Base-by-base conservation (phyloP, 2,329 filamentous ascomycete species). In the Fusarium euwallaceae region DNA sequence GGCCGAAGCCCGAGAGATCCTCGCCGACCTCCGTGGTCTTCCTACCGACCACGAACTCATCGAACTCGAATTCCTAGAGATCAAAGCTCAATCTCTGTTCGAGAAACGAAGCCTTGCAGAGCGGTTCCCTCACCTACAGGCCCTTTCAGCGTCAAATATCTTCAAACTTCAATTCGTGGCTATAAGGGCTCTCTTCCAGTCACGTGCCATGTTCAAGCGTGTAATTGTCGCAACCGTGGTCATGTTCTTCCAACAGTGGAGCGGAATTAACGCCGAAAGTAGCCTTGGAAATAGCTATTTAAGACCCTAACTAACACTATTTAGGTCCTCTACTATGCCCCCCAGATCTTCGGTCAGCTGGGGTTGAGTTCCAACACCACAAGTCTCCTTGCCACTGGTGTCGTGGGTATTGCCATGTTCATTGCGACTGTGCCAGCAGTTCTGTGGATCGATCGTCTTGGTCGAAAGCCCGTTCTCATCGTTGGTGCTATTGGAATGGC, bases 341-440 rank as follows among this genome's bases (percentile, higher is more conserved):
- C 93, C 0, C 88, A 87, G 17, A 94, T 95, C 76, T 95, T 95
- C 83, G 82, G 84, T 48, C 86, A 92, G 69, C 86, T 94, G 6
- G 93, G 93, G 6, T 85, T 94, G 7, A 83, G 77, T 71, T 73
- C 78, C 62, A 89, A 81, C 61, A 86, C 85, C 0, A 86, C 82
- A 0, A 90, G 88, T 1, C 86, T 94, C 0, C 84, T 94, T 2
- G 92, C 92, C 0, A 94, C 92, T 0, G 92, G 92, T 4, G 92
- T 94, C 0, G 92, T 93, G 6, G 92, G 92, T 4, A 91, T 94
- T 45, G 89, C 90, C 71, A 92, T 93, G 89, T 92, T 93, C 75
- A 73, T 93, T 70, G 88, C 88, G 24, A 94, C 92, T 0, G 89
- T 93, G 34, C 91, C 92, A 0, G 88, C 91, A 0, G 91, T 93